Conservation (phyloP, 2,329 filamentous ascomycete genomes). For the Dothistroma septosporum region DNA sequence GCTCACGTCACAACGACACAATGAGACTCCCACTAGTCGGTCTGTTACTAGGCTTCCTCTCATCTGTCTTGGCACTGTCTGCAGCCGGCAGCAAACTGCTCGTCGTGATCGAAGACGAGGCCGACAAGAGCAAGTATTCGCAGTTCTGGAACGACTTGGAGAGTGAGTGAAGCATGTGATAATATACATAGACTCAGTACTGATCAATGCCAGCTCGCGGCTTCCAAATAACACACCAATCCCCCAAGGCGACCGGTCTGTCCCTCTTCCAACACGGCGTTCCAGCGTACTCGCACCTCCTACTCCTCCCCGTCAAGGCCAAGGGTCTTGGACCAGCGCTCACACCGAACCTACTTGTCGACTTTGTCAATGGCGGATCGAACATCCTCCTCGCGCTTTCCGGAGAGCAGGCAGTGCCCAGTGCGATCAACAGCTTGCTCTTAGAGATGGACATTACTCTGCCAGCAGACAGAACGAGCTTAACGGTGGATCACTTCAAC, state of each 20-base stretch:
- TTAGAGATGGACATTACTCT: conserved; percentile 84
- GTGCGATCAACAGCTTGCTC: conserved; percentile 71
- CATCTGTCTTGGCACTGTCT: conserved; percentile 71
- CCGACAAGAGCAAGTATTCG: conserved; percentile 77
- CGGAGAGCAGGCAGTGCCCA: conserved; percentile 64
- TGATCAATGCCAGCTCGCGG: conserved; percentile 61
- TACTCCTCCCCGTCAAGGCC: conserved; percentile 82
- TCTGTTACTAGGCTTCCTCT: conserved; percentile 62
- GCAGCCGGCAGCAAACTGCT: conserved; percentile 74
- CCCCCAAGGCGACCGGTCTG: conserved; percentile 73
- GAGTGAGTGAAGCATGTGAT: conserved; percentile 47
- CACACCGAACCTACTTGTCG: conserved; percentile 77
- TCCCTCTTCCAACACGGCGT: conserved; percentile 81
- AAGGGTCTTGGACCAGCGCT: conserved; percentile 91
- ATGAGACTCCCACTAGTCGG: conserved; percentile 33
- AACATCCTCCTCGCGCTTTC: conserved; percentile 87
- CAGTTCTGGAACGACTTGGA: conserved; percentile 72
- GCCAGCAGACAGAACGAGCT: conserved; percentile 76
- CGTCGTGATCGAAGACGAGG: conserved; percentile 77
- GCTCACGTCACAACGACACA: conserved; percentile 37
- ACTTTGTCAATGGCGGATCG: conserved; percentile 87
- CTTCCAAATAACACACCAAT: conserved; percentile 74
- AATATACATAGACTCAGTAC: neutral
- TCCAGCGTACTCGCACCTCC: conserved; percentile 82
- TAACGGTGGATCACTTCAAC: conserved; percentile 94